Conservation (phyloP, 116 monocot genomes). For the Cymodocea nodosa region DNA sequence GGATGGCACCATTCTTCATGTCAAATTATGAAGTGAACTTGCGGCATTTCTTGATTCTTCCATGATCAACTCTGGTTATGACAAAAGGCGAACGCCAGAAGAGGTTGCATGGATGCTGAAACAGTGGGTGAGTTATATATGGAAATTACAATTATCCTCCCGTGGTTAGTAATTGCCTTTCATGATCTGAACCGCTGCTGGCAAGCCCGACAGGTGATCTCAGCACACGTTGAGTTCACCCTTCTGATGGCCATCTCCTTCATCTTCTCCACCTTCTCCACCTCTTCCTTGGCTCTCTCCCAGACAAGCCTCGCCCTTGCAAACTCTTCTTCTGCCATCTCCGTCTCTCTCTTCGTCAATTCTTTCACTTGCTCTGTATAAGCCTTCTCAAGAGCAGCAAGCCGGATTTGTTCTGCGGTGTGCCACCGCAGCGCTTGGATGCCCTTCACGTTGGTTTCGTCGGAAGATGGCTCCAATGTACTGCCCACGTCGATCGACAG, state of each 20-base stretch:
- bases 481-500: constrained; percentile 41
- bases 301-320: constrained; percentile 46
- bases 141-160: background rate
- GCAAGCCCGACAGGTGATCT: constrained; percentile 66
- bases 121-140: background rate
- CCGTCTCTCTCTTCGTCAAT: constrained; percentile 44
- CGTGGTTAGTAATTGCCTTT: background rate
- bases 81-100: too few relatives aligned
- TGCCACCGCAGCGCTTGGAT: constrained; percentile 34
- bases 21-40: too few relatives aligned
- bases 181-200: constrained; percentile 30
- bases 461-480: constrained; percentile 4
- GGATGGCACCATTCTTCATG: too few relatives aligned
- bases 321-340: constrained; percentile 55
- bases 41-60: too few relatives aligned
- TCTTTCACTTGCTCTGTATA: constrained; percentile 57
- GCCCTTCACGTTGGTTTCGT: constrained; percentile 3
- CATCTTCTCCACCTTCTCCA: constrained; percentile 66
- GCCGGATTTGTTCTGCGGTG: constrained; percentile 36
- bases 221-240: constrained; percentile 28
- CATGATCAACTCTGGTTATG: too few relatives aligned
- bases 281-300: constrained; percentile 46
- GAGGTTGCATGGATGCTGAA: background rate
- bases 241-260: constrained; percentile 41
- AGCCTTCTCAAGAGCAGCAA: constrained; percentile 35